These are phyloP conservation scores for Aureobasidium namibiae DNA, from an alignment of 2,329 filamentous ascomycete species.

Conservation along the genomic window DNA sequence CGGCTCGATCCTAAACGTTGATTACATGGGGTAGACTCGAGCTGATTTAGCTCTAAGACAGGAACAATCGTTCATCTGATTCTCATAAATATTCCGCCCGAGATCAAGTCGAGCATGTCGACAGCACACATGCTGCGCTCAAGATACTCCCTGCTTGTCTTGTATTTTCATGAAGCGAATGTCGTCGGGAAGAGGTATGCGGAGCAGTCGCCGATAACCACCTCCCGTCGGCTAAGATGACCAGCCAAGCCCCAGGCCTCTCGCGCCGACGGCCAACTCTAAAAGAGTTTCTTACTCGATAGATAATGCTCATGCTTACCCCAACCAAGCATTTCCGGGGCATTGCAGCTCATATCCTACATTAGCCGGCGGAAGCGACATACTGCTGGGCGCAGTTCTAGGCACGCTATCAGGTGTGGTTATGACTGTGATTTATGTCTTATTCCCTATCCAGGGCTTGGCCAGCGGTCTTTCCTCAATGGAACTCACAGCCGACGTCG, in stretches of 20 bases:
- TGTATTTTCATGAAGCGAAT: no score
- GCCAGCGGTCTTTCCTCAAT: no score
- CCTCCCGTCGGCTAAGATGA: neutral
- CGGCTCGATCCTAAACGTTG: no score
- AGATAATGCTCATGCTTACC: neutral
- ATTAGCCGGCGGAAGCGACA: neutral
- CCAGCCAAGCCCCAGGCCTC: neutral
- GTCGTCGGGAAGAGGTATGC: no score
- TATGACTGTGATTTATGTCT: neutral
- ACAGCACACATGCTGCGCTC: no score
- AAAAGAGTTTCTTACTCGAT: neutral
- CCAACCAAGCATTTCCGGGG: neutral
- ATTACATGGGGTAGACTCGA: no score
- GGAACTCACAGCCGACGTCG: neutral
- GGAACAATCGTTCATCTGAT: no score
- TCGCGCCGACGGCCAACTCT: neutral
- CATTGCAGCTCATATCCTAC: neutral
- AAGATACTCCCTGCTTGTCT: no score
- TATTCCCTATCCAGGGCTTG: neutral
- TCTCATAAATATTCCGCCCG: no score
- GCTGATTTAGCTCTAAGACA: no score
- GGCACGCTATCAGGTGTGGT: slow-evolving; percentile 10
- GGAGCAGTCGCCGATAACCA: neutral
- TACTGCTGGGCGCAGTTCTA: neutral
- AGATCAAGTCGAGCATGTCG: no score